Base-by-base conservation (phyloP, 345 rosid species). In the Brassica cretica region DNA sequence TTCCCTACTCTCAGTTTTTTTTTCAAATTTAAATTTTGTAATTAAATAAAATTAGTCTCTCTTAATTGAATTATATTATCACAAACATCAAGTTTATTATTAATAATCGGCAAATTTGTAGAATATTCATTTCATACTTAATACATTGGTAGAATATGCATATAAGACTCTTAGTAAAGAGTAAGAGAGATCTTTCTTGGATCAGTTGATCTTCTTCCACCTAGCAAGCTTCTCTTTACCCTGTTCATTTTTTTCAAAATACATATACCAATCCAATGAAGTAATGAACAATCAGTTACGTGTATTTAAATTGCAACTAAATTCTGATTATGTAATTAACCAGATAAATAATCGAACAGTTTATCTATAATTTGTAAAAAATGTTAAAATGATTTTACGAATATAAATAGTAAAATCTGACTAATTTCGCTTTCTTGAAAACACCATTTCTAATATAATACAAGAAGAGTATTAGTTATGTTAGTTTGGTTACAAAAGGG, bases 121-220 rank as follows among this genome's bases (percentile, higher is more conserved):
- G 58, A 51, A 51, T 51, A 5, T 51, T 51, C 18, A 51, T n/a
- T 51, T 51, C 7, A 51, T 51, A n/a, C 58, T 51, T 51, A 51
- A n/a, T n/a, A 51, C 19, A 51, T 51, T 5, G 8, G 19, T 51
- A 1, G 19, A 51, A 51, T n/a, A 15, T n/a, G 58, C 55, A 51
- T 51, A n/a, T 51, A 51, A n/a, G 8, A 51, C 58, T n/a, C 8
- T 51, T 51, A 51, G 19, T 51, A 51, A 51, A 51, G 58, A 51
- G 19, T 51, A 51, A n/a, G 58, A 51, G 19, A 51, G 19, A 51
- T 51, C 58, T n/a, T 51, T 51, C 58, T 51, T 51, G 58, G 58
- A 51, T 51, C 58, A 51, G 58, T 51, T 51, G 58, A 51, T 51
- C 58, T 51, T 51, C 58, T 51, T 51, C 58, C 58, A 51, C 58